Evolutionary conservation across 352 stramenopile species (phyloP).

Genomic region (Phytophthora capsici): DNA sequence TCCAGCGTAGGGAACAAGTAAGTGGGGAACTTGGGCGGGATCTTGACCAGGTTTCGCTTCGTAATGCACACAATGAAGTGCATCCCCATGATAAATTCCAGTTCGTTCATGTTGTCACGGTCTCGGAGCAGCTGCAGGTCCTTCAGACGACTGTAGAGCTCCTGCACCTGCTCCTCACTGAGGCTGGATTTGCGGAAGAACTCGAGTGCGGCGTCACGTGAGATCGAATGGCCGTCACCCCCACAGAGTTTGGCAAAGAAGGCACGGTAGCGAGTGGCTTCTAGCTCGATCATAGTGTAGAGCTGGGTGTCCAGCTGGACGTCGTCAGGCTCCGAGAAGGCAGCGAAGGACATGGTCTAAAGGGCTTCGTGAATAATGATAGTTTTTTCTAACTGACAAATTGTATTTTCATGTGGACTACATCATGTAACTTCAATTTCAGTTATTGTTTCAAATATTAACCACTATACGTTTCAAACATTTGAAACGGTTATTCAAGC

Average conservation of each 20-base stretch:
- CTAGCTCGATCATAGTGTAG: conserved; percentile 72
- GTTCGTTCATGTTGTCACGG: conserved; percentile 43
- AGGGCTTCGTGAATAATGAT: no score
- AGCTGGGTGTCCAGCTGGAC: conserved; percentile 41
- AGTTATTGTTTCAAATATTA: not conserved
- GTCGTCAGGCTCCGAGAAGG: conserved; percentile 16
- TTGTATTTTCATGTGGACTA: no score
- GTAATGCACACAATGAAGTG: conserved; percentile 85
- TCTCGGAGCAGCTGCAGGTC: conserved; percentile 43
- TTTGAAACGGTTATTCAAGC: conserved; percentile 14
- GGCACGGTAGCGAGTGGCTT: conserved; percentile 56
- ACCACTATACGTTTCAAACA: conserved; percentile 1
- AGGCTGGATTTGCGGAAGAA: conserved; percentile 73
- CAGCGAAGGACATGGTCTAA: conserved; percentile 20
- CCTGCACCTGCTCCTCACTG: conserved; percentile 53
- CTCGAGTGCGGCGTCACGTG: conserved; percentile 38
- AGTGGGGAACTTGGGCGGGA: conserved; percentile 56
- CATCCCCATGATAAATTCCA: conserved; percentile 76
- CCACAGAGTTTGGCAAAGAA: conserved; percentile 64
- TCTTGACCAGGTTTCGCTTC: conserved; percentile 59
- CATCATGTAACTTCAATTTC: not conserved
- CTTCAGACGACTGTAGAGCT: conserved; percentile 61
- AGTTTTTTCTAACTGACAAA: no score
- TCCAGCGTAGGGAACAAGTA: conserved; percentile 73
- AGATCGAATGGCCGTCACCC: conserved; percentile 22